phyloP scores from a whole-genome alignment of 1,284 basidiomycete genomes.

The Hymenochaete sp. region DNA sequence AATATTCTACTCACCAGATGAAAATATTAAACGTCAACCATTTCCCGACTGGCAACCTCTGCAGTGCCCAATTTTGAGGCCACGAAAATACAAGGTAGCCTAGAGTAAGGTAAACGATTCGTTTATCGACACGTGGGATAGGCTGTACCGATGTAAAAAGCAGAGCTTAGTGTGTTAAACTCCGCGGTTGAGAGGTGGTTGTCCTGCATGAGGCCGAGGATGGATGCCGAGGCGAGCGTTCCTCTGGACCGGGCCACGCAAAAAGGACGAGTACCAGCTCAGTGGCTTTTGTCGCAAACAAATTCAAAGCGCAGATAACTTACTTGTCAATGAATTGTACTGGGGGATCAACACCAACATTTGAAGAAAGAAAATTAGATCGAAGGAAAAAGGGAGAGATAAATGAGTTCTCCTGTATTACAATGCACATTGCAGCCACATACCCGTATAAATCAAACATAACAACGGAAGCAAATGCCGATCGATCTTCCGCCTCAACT shows the following conservation, averaged over 20 bases:
- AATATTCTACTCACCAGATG: slow-evolving; percentile 8
- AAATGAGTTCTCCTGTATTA: too few species aligned
- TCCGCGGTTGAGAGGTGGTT: slow-evolving; percentile 23
- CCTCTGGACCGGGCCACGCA: slow-evolving; percentile 14
- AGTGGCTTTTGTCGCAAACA: not conserved
- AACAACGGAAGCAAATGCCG: slow-evolving; percentile 23
- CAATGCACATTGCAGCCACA: too few species aligned
- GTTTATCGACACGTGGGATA: not conserved
- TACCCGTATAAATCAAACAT: slow-evolving; percentile 24
- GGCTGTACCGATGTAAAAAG: slow-evolving; percentile 27
- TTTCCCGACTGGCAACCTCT: slow-evolving; percentile 26
- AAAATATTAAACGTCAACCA: slow-evolving; percentile 18
- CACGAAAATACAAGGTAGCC: slow-evolving; percentile 26
- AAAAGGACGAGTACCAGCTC: not conserved
- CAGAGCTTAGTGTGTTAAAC: slow-evolving; percentile 25
- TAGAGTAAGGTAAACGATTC: not conserved
- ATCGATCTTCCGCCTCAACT: slow-evolving; percentile 23
- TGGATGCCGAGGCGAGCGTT: slow-evolving; percentile 22
- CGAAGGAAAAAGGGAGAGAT: too few species aligned
- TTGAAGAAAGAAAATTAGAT: too few species aligned
- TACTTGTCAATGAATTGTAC: slow-evolving; percentile 26
- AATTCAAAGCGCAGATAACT: slow-evolving; percentile 9
- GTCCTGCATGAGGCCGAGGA: slow-evolving; percentile 24
- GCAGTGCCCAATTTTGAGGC: slow-evolving; percentile 25
- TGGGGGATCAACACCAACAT: slow-evolving; percentile 1